phyloP scores from a whole-genome alignment of 768 basidiomycete species.

The Macrolepiota fuliginosa region DNA sequence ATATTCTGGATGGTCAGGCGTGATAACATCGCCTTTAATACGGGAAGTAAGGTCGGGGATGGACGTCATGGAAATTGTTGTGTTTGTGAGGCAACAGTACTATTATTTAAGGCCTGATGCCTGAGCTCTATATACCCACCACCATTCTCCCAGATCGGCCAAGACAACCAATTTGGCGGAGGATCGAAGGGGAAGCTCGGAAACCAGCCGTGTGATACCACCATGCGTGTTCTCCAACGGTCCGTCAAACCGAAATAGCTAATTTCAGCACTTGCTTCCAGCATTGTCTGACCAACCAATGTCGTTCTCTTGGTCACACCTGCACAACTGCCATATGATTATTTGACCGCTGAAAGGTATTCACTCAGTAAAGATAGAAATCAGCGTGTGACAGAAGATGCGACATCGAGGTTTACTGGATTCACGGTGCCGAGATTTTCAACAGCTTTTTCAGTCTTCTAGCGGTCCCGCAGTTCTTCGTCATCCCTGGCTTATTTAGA shows the following conservation, averaged over 20 bases:
- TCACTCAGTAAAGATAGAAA: neutral
- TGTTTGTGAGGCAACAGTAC: neutral
- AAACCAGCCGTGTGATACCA: neutral
- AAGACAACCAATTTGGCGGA: neutral
- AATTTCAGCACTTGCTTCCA: neutral
- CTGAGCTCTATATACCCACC: too few species aligned
- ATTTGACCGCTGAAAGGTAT: neutral
- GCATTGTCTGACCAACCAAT: neutral
- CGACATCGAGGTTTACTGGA: neutral
- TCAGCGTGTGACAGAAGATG: neutral
- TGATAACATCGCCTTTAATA: conserved; percentile 45
- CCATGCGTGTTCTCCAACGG: neutral
- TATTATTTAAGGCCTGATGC: neutral
- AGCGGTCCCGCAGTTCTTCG: neutral
- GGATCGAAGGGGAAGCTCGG: neutral
- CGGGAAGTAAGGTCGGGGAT: neutral
- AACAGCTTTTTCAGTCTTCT: neutral
- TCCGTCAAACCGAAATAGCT: neutral
- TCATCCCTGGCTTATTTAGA: neutral
- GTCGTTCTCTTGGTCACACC: neutral
- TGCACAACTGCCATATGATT: neutral
- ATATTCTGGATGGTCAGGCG: conserved; percentile 34
- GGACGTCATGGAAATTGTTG: neutral
- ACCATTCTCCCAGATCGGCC: conserved; percentile 3
- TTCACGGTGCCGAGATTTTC: too few species aligned